phyloP scores from a whole-genome alignment of 116 monocot genomes.

The Phalaenopsis hybrid region DNA sequence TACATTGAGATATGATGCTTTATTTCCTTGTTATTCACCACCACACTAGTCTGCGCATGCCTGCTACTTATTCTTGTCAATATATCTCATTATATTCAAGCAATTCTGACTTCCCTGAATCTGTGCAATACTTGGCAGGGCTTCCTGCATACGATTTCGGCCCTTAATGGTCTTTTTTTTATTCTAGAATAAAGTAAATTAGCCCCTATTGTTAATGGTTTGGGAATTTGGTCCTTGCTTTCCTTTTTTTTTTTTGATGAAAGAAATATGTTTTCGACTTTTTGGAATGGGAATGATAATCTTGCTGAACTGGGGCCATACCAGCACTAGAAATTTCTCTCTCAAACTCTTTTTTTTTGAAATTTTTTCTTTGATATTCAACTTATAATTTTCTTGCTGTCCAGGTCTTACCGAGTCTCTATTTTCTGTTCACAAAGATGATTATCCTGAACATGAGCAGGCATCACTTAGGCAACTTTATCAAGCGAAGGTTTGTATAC shows the following conservation, averaged over 20 bases:
- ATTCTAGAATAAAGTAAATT: no score
- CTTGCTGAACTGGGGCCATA: not conserved
- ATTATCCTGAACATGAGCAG: conserved; percentile 93
- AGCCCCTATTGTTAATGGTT: not conserved
- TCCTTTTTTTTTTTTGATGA: not conserved
- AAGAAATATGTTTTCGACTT: not conserved
- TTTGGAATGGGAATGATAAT: not conserved
- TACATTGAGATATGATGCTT: not conserved
- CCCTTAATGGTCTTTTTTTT: no score
- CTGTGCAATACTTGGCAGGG: not conserved
- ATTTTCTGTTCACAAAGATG: conserved; percentile 83
- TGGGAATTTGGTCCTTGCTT: not conserved
- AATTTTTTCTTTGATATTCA: not conserved
- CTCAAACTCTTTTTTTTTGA: not conserved
- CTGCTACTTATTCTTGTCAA: not conserved
- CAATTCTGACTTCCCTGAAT: not conserved
- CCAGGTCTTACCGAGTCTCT: conserved; percentile 94
- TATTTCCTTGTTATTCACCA: not conserved
- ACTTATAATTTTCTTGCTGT: not conserved
- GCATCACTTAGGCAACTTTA: conserved; percentile 88
- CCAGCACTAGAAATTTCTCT: not conserved
- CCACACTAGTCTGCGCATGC: not conserved
- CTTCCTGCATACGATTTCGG: not conserved
- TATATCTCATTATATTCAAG: not conserved
- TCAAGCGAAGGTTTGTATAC: conserved; percentile 57